Evolutionary conservation across 2,329 filamentous ascomycete species (phyloP).

Genomic region (Phoma sp.): DNA sequence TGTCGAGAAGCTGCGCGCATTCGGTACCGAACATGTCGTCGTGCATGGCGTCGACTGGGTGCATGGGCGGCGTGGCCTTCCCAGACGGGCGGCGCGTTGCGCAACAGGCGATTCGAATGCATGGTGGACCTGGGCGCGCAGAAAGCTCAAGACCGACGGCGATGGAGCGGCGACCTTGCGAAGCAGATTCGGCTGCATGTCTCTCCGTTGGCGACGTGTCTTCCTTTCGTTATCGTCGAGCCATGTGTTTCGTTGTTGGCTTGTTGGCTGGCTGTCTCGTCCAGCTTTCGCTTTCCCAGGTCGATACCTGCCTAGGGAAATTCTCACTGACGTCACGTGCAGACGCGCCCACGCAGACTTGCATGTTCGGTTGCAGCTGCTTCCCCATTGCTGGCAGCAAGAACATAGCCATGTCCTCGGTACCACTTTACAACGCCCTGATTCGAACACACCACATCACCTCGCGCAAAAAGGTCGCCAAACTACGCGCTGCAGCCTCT

Average conservation of each 20-base stretch:
- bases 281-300: too few species aligned
- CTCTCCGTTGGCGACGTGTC: constrained; percentile 33
- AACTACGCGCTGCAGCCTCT: constrained; percentile 69
- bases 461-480: constrained; percentile 74
- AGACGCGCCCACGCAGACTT: not conserved
- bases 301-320: constrained; percentile 2
- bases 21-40: not conserved
- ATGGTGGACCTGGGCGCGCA: constrained; percentile 42
- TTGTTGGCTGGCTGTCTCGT: not conserved
- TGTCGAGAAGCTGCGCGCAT: constrained; percentile 25
- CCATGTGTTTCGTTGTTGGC: constrained; percentile 8
- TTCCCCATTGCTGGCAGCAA: not conserved
- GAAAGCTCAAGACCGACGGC: constrained; percentile 47
- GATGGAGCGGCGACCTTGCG: constrained; percentile 43
- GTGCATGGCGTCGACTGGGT: not conserved
- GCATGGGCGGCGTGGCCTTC: constrained; percentile 26
- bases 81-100: constrained; percentile 32
- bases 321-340: constrained; percentile 39
- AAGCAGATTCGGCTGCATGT: constrained; percentile 46
- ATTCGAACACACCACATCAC: constrained; percentile 84
- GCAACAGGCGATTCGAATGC: constrained; percentile 36
- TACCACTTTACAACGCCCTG: constrained; percentile 60
- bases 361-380: not conserved
- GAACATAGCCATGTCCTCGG: constrained; percentile 27
- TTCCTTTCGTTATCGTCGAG: constrained; percentile 5